Conservation (phyloP, 495 filamentous ascomycete genomes). For the Penicillium angulare region DNA sequence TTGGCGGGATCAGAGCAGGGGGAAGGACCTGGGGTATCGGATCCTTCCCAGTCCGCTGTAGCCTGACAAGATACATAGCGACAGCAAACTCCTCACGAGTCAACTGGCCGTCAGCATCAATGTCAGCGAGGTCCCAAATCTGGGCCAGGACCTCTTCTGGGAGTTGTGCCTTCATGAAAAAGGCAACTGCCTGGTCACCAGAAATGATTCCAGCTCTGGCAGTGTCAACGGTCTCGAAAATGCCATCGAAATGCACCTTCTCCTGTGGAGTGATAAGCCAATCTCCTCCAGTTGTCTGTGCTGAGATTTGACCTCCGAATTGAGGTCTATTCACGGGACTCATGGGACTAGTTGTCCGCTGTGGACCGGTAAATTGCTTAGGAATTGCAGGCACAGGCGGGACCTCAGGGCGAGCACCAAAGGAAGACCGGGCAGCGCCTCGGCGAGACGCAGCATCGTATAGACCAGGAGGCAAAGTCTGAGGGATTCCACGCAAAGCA, state of each 20-base stretch:
- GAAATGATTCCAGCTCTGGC: conserved; percentile 76
- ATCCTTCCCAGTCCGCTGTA: conserved; percentile 73
- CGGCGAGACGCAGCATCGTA: conserved; percentile 89
- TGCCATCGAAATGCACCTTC: conserved; percentile 79
- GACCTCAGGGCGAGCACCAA: conserved; percentile 44
- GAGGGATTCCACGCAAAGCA: conserved; percentile 73
- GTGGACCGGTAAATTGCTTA: conserved; percentile 68
- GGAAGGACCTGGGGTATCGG: conserved; percentile 72
- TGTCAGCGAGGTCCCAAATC: conserved; percentile 97
- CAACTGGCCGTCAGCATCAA: conserved; percentile 82
- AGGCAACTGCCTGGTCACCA: conserved; percentile 91
- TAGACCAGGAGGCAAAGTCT: conserved; percentile 76
- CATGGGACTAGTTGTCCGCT: conserved; percentile 70
- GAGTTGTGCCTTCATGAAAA: conserved; percentile 88
- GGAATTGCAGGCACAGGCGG: conserved; percentile 60
- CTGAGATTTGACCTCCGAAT: conserved; percentile 52
- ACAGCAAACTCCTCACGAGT: conserved; percentile 92
- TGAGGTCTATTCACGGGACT: conserved; percentile 46
- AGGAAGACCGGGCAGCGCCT: conserved; percentile 47
- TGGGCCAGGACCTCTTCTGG: conserved; percentile 89
- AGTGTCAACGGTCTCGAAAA: conserved; percentile 81
- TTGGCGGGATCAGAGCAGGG: conserved; percentile 80
- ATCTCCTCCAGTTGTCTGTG: conserved; percentile 69
- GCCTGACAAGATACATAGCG: conserved; percentile 93
- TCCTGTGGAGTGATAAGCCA: conserved; percentile 83